A percentile compares a stretch with the other conserved stretches of the same genome.
Evolutionary conservation across 495 filamentous ascomycete species (phyloP).

Genomic region (Physcia stellaris): DNA sequence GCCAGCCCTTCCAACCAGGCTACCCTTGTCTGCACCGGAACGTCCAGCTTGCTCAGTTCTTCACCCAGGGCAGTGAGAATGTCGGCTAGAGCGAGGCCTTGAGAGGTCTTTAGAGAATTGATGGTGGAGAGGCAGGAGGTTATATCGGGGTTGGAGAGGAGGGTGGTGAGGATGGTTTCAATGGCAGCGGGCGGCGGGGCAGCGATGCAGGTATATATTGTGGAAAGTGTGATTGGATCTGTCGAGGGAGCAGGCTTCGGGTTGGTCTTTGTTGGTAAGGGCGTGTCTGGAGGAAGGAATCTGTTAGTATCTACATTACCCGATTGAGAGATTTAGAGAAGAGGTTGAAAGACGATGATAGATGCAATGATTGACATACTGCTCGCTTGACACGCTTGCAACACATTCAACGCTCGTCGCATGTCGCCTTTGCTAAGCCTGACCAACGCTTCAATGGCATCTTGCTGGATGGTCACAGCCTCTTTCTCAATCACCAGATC

Average conservation of each 20-base stretch:
- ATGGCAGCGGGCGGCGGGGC: conserved; percentile 88
- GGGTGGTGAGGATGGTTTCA: conserved; percentile 63
- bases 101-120: conserved; percentile 68
- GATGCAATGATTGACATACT: conserved; percentile 52
- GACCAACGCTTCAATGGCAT: conserved; percentile 70
- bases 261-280: conserved; percentile 49
- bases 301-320: no score
- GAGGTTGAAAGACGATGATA: no score
- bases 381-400: conserved; percentile 92
- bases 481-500: conserved; percentile 87
- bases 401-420: conserved; percentile 85
- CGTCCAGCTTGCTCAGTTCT: conserved; percentile 68
- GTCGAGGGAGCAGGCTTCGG: conserved; percentile 26
- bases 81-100: conserved; percentile 87
- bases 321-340: background rate
- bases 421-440: conserved; percentile 89
- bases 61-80: conserved; percentile 77
- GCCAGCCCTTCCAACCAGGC: conserved; percentile 85
- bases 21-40: conserved; percentile 75
- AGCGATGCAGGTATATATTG: conserved; percentile 96
- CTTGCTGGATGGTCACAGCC: conserved; percentile 62
- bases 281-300: conserved; percentile 36
- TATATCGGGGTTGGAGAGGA: conserved; percentile 72
- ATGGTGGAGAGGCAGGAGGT: conserved; percentile 76
- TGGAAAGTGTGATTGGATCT: conserved; percentile 76